Conservation (phyloP, 306 rosid species). For the Pterocarpus santalinus region DNA sequence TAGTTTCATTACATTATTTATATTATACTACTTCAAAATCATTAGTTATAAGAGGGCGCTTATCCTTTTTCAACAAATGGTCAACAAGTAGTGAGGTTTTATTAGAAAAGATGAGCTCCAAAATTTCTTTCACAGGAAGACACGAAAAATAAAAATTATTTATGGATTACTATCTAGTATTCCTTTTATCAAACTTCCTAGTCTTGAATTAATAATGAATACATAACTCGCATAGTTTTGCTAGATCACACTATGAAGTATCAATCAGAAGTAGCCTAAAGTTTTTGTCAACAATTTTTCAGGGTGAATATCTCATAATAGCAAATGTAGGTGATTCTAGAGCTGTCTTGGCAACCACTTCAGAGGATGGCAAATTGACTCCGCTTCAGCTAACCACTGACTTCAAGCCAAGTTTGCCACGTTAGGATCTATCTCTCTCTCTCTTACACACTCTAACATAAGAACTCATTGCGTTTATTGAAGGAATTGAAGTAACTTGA, state of each 20-base stretch:
- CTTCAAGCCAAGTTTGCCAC: constrained; percentile 76
- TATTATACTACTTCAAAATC: neutral
- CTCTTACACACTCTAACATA: neutral
- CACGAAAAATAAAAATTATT: neutral
- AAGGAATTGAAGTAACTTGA: neutral
- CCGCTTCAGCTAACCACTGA: constrained; percentile 74
- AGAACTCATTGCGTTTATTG: constrained; percentile 4
- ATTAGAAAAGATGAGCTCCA: neutral
- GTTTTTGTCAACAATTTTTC: constrained; percentile 28
- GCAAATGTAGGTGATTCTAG: constrained; percentile 85
- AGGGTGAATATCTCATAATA: constrained; percentile 72
- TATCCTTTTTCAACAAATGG: neutral
- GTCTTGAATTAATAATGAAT: too few species aligned
- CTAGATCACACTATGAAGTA: neutral
- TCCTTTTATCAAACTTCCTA: too few species aligned
- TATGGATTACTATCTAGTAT: too few species aligned
- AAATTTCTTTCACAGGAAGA: neutral
- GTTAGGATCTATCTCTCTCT: constrained; percentile 44
- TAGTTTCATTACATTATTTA: neutral
- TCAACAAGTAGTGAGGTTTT: constrained; percentile 4
- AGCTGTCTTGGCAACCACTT: constrained; percentile 71
- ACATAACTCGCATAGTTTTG: too few species aligned
- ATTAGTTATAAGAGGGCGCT: neutral
- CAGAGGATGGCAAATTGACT: constrained; percentile 64
- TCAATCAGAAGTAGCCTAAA: constrained; percentile 30